Base-by-base conservation (phyloP, 495 filamentous ascomycete genomes). In the Friedmanniomyces simplex region DNA sequence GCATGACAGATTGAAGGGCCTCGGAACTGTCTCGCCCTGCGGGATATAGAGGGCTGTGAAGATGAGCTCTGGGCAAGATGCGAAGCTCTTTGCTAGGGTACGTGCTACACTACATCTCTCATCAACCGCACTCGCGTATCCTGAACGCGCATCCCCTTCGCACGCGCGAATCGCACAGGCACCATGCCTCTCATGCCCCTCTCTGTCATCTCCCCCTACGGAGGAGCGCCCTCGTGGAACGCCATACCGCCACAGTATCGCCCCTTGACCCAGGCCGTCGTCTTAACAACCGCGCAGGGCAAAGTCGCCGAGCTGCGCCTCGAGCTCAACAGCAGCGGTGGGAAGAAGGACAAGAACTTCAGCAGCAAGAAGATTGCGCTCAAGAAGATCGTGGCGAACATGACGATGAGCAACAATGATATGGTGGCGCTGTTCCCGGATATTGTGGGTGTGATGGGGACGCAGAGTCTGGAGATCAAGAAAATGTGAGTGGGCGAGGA, bases 341-440 rank as follows among this genome's bases (percentile, higher is more conserved):
- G 89, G 68, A 95, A 91, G 77, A 97, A 96, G 75, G 93, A 99
- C 78, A 99, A 97, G 79, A 95, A 95, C 76, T 84, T 87, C 70
- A 84, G 88, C 42, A 82, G 86, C 62, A 99, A 97, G 78, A 97
- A 97, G 81, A 95, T 96, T 68, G 91, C 93, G 28, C 78, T 99
- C 51, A 99, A 99, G 82, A 96, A 96, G 78, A 97, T 99, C 63
- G 93, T 99, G 66, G 93, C 93, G 63, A 99, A 97, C 68, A 97
- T 99, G 93, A 97, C 93, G 54, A 97, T 97, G 93, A 96, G 89
- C 80, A 99, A 97, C 71, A 99, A 99, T 66, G 93, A 99, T 71
- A 99, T 99, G 93, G 86, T 96, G 52, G 89, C 87, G 22, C 74
- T 99, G 57, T 99, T 99, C 63, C 90, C 94, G 24, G 93, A 99